phyloP scores from a whole-genome alignment of 495 filamentous ascomycete species.

The Trichoderma parareesei region DNA sequence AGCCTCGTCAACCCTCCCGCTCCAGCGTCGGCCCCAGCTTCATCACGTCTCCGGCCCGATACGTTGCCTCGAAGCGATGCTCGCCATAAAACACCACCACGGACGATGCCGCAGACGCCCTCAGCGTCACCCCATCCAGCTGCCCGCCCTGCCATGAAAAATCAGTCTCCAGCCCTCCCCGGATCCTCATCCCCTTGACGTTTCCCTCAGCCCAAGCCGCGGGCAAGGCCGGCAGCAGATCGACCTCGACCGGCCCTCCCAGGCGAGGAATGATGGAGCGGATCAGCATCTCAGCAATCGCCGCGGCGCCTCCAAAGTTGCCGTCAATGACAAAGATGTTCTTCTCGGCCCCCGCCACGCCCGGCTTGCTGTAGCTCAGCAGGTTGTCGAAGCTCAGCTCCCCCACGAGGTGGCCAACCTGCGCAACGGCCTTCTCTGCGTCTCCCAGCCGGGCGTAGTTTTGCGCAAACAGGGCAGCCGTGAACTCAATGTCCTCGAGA shows the following conservation, averaged over 20 bases:
- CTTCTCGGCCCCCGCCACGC: slow-evolving; percentile 14
- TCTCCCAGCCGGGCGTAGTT: slow-evolving; percentile 16
- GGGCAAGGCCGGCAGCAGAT: slow-evolving; percentile 24
- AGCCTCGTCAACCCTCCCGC: not conserved
- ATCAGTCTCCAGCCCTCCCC: slow-evolving; percentile 23
- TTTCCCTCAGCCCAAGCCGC: slow-evolving; percentile 17
- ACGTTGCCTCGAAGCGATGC: slow-evolving; percentile 9
- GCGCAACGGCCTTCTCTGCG: slow-evolving; percentile 9
- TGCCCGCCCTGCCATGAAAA: slow-evolving; percentile 20
- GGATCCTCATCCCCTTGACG: slow-evolving; percentile 20
- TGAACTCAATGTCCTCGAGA: slow-evolving; percentile 19
- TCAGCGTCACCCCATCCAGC: slow-evolving; percentile 18
- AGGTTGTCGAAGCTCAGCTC: slow-evolving; percentile 17
- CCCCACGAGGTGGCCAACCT: slow-evolving; percentile 16
- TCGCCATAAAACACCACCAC: slow-evolving; percentile 32
- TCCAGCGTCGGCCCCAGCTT: slow-evolving; percentile 8
- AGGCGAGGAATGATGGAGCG: slow-evolving; percentile 14
- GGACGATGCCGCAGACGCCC: slow-evolving; percentile 20
- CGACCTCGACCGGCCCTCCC: slow-evolving; percentile 14
- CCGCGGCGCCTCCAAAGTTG: slow-evolving; percentile 23
- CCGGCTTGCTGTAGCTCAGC: slow-evolving; percentile 16
- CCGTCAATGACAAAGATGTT: slow-evolving; percentile 25
- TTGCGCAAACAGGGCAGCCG: slow-evolving; percentile 16
- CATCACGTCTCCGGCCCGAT: slow-evolving; percentile 8
- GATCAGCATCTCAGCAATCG: slow-evolving; percentile 22